Evolutionary conservation across 2,329 filamentous ascomycete species (phyloP), one percentile per base, ranked within the genome.

Genomic region (Colletotrichum agaves): DNA sequence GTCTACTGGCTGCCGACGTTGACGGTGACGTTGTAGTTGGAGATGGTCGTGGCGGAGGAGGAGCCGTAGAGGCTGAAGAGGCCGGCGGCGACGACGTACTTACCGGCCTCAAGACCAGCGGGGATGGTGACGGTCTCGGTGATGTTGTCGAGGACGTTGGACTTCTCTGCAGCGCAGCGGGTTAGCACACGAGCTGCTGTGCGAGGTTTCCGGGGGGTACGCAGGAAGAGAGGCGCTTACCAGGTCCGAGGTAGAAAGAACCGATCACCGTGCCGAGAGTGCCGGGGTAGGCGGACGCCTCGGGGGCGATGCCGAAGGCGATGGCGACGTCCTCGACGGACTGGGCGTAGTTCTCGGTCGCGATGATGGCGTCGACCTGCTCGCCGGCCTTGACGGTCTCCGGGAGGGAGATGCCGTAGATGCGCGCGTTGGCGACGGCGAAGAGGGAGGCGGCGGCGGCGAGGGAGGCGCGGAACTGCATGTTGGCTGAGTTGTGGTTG

Each of bases 291-390:
- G 71, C 77, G 2, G 71, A 66, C 8, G 69, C 72, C 7, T 63
- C 49, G 1, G 71, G 53, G 3, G 69, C 56, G 68, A 76, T 78
- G 41, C 83, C 83, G 70, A 82, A 82, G 31, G 78, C 80, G 10
- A 84, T 77, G 59, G 81, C 77, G 3, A 84, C 74, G 69, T 85
- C 82, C 70, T 77, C 73, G 33, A 83, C 79, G 58, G 74, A 61
- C 73, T 85, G 82, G 73, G 82, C 80, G 75, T 83, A 84, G 74
- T 78, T 77, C 53, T 78, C 74, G 47, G 78, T 79, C 46, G 76
- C 50, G 69, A 85, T 76, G 19, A 76, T 75, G 72, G 80, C 75
- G 33, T 75, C 72, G 47, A 75, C 72, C 31, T 65, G 37, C 35
- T 74, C 70, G 67, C 79, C 80, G 4, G 81, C 77, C 37, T 73